phyloP scores from a whole-genome alignment of 129 eudicot genomes.

The Chrysanthemum seticuspe region DNA sequence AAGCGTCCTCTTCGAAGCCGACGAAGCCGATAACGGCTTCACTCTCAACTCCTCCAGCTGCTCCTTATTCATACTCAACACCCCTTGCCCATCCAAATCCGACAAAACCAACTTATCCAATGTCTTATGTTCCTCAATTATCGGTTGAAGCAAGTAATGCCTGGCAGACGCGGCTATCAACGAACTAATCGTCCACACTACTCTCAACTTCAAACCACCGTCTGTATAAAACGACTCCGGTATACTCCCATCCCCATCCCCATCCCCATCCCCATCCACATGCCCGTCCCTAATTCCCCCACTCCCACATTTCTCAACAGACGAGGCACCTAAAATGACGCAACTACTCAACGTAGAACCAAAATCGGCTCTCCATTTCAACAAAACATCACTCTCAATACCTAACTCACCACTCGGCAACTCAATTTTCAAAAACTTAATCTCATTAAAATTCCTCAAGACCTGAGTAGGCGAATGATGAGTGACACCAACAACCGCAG shows the following conservation, averaged over 20 bases:
- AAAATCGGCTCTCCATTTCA: slow-evolving; percentile 88
- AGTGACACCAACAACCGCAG: slow-evolving; percentile 56
- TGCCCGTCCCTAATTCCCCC: background rate
- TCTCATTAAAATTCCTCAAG: slow-evolving; percentile 66
- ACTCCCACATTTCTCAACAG: slow-evolving; percentile 29
- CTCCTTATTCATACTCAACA: slow-evolving; percentile 84
- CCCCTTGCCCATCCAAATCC: slow-evolving; percentile 90
- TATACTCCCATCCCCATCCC: slow-evolving; percentile 77
- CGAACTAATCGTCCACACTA: slow-evolving; percentile 95
- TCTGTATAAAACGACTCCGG: slow-evolving; percentile 85
- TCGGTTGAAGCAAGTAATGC: slow-evolving; percentile 78
- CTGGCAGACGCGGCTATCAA: slow-evolving; percentile 91
- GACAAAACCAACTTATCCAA: slow-evolving; percentile 68
- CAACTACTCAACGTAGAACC: slow-evolving; percentile 89
- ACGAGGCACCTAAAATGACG: slow-evolving; percentile 83
- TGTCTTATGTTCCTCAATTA: slow-evolving; percentile 72
- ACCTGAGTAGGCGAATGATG: slow-evolving; percentile 97
- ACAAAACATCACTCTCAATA: slow-evolving; percentile 72
- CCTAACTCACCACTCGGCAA: slow-evolving; percentile 91
- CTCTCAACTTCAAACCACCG: slow-evolving; percentile 85
- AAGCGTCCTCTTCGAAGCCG: slow-evolving; percentile 78
- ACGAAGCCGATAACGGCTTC: slow-evolving; percentile 90
- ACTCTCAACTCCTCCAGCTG: slow-evolving; percentile 95
- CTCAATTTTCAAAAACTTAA: slow-evolving; percentile 56
- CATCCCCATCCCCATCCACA: slow-evolving; percentile 25